Base-by-base conservation (phyloP, 2,329 filamentous ascomycete genomes). In the Scorias spongiosa region DNA sequence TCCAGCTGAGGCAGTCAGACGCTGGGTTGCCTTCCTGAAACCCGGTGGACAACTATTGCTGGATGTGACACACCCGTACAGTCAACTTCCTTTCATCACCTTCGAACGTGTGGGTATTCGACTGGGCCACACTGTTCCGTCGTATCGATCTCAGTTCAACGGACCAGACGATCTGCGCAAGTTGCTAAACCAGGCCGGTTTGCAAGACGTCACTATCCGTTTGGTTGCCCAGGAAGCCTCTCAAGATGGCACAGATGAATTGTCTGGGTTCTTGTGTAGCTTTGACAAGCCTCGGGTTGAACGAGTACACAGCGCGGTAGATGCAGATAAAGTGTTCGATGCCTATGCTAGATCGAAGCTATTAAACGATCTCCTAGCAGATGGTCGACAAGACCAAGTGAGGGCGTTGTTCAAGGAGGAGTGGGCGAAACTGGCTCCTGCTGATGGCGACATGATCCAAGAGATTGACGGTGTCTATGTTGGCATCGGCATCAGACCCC, bases 381-480 rank as follows among this genome's bases (percentile, higher is more conserved):
- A 57, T 11, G 58, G 60, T 15, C 51, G 61, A 7, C 46, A 55
- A 36, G 53, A 55, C 30, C 53, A 60, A 45, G 64, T 64, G 2
- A 55, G 58, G 36, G 48, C 45, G 2, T 15, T 57, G 9, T 59
- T 58, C 41, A 32, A 40, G 29, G 48, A 51, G 36, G 63, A 66
- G 40, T 66, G 62, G 63, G 54, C 54, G 20, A 60, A 61, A 32
- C 28, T 63, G 38, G 61, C 61, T 3, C 45, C 55, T 34, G 55
- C 55, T 10, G 51, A 61, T 41, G 63, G 62, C 10, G 59, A 60
- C 40, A 54, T 66, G 3, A 56, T 36, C 32, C 15, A 58, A 38
- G 62, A 64, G 42, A 50, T 64, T 8, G 63, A 66, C 44, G 54
- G 57, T 2, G 63, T 66, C 1, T 66, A 60, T 41, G 51, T 67